Percentiles rank a stretch among this genome's conserved stretches.
Evolutionary conservation across 1,139 yeast species (phyloP).

Genomic region (Hyphopichia burtonii): DNA sequence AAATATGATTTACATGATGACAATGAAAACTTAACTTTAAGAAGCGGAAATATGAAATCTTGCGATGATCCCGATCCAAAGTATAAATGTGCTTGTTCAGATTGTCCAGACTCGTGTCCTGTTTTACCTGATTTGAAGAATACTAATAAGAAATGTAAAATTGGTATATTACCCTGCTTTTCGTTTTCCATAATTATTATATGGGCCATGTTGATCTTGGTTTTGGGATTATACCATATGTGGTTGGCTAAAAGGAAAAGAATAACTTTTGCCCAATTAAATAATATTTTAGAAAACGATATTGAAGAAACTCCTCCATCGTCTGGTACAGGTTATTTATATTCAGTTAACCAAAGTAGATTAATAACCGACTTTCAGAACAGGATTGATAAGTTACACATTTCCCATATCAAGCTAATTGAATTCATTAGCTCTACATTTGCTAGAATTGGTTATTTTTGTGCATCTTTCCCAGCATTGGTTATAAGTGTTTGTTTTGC

Average conservation of each 20-base stretch:
- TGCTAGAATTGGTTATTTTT: slow-evolving; percentile 48
- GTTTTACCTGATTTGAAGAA: slow-evolving; percentile 45
- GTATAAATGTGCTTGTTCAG: slow-evolving; percentile 86
- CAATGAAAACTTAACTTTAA: slow-evolving; percentile 19
- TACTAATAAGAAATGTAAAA: slow-evolving; percentile 42
- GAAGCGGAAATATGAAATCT: slow-evolving; percentile 35
- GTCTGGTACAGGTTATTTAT: neutral
- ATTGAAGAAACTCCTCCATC: neutral
- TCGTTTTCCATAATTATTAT: slow-evolving; percentile 58
- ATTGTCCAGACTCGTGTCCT: slow-evolving; percentile 84
- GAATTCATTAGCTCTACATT: slow-evolving; percentile 29
- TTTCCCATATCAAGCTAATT: slow-evolving; percentile 10
- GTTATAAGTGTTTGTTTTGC: slow-evolving; percentile 49
- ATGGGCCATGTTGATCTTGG: slow-evolving; percentile 40
- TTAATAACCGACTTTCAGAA: neutral
- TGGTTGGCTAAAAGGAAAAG: slow-evolving; percentile 22
- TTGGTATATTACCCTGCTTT: slow-evolving; percentile 71
- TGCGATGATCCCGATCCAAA: slow-evolving; percentile 57
- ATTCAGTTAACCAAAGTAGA: neutral
- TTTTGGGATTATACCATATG: slow-evolving; percentile 40
- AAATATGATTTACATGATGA: slow-evolving; percentile 36
- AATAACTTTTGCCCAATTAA: slow-evolving; percentile 7
- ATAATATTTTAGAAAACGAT: slow-evolving; percentile 13
- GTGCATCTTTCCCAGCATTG: slow-evolving; percentile 58
- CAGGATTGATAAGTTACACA: neutral